Conservation (phyloP, 2,329 filamentous ascomycete species). For the Dothidotthia symphoricarpi region DNA sequence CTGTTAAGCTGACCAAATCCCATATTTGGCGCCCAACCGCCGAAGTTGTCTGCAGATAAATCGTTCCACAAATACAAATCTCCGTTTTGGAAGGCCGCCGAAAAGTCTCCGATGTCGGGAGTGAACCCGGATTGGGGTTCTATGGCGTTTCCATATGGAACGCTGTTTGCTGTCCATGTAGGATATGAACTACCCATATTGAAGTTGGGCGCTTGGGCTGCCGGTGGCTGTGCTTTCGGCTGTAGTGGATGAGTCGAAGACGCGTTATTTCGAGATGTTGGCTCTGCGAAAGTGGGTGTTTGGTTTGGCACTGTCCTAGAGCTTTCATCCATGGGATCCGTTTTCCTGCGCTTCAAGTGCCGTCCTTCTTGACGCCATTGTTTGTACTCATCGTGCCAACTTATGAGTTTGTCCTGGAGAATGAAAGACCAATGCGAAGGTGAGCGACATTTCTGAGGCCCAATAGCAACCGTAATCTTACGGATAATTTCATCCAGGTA, state of each 20-base stretch:
- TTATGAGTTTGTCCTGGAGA: slow-evolving; percentile 30
- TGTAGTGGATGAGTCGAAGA: neutral
- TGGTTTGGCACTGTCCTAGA: slow-evolving; percentile 4
- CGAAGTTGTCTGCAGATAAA: slow-evolving; percentile 31
- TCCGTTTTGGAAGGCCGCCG: slow-evolving; percentile 35
- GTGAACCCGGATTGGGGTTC: slow-evolving; percentile 8
- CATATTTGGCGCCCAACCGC: slow-evolving; percentile 31
- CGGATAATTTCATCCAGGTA: slow-evolving; percentile 29
- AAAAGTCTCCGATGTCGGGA: slow-evolving; percentile 35
- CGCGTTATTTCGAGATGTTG: neutral
- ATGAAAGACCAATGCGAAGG: slow-evolving; percentile 36
- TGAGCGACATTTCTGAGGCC: slow-evolving; percentile 31
- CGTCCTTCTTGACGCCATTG: slow-evolving; percentile 28
- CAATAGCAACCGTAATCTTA: slow-evolving; percentile 26
- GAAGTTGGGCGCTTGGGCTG: slow-evolving; percentile 8
- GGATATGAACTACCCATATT: slow-evolving; percentile 11
- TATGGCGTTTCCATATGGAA: slow-evolving; percentile 3
- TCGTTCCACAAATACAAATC: slow-evolving; percentile 42
- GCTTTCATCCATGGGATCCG: slow-evolving; percentile 1
- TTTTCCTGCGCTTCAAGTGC: slow-evolving; percentile 25
- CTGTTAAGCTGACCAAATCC: slow-evolving; percentile 25
- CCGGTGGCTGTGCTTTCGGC: neutral
- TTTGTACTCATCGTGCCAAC: slow-evolving; percentile 34
- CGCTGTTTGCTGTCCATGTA: slow-evolving; percentile 7
- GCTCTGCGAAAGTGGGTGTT: slow-evolving; percentile 7